Evolutionary conservation across 2,329 filamentous ascomycete genomes (phyloP).

Genomic region (Sclerotinia sclerotiorum): DNA sequence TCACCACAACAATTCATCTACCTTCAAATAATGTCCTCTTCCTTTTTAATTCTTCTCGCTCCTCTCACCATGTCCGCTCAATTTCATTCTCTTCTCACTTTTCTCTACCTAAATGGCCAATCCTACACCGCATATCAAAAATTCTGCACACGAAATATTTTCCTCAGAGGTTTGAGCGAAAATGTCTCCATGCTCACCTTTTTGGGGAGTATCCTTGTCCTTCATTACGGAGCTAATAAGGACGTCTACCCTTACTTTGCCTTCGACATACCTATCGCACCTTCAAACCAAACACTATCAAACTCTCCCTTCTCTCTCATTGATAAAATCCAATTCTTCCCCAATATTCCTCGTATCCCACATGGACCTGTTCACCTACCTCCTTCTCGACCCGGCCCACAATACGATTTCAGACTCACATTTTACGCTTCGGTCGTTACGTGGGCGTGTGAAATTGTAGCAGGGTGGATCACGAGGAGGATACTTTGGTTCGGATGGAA

Average conservation of each 20-base stretch:
- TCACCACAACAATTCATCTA: conserved; percentile 64
- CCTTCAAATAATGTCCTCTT: conserved; percentile 64
- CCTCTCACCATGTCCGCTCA: conserved; percentile 62
- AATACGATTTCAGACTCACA: conserved; percentile 62
- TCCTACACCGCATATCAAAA: conserved; percentile 65
- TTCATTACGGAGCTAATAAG: conserved; percentile 67
- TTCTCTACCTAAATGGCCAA: conserved; percentile 57
- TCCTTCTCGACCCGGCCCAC: conserved; percentile 35
- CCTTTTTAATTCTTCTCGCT: conserved; percentile 61
- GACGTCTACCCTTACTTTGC: conserved; percentile 69
- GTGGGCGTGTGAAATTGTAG: conserved; percentile 65
- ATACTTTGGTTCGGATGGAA: conserved; percentile 59
- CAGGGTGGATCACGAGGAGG: conserved; percentile 58
- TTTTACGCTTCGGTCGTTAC: conserved; percentile 64
- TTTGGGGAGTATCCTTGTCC: conserved; percentile 61
- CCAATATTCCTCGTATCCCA: neutral
- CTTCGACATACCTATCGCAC: conserved; percentile 49
- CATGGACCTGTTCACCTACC: neutral
- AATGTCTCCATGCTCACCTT: conserved; percentile 69
- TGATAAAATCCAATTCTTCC: neutral
- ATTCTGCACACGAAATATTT: conserved; percentile 64
- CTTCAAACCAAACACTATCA: conserved; percentile 14
- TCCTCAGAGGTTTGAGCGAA: conserved; percentile 65
- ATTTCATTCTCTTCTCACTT: conserved; percentile 55
- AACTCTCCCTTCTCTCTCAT: conserved; percentile 17